Conservation (phyloP, 106 monocot genomes). For the Dendrobium officinale region DNA sequence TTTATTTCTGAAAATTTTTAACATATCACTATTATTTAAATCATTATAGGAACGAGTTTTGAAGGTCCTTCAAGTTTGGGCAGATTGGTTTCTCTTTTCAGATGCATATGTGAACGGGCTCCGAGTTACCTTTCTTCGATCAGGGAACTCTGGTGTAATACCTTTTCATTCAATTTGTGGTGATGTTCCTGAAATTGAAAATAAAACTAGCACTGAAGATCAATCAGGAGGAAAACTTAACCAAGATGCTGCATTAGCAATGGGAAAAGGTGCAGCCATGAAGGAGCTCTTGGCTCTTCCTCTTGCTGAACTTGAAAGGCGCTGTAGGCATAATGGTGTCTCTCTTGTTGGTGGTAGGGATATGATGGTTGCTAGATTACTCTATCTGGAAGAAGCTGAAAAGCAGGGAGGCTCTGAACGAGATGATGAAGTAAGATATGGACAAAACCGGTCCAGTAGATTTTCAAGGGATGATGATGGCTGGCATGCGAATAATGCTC, state of each 20-base stretch:
- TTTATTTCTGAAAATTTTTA: background rate
- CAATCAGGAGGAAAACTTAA: constrained; percentile 34
- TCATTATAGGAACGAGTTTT: constrained; percentile 80
- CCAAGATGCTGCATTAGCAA: constrained; percentile 90
- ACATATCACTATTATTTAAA: background rate
- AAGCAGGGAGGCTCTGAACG: constrained; percentile 58
- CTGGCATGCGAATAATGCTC: constrained; percentile 19
- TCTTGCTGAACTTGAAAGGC: constrained; percentile 83
- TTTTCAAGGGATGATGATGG: constrained; percentile 36
- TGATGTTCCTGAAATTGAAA: constrained; percentile 84
- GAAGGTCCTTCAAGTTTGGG: constrained; percentile 99
- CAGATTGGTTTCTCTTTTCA: constrained; percentile 98
- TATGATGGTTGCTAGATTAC: constrained; percentile 93
- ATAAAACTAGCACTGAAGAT: constrained; percentile 49
- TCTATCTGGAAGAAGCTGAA: constrained; percentile 94
- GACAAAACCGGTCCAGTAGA: constrained; percentile 23
- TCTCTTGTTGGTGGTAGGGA: constrained; percentile 91
- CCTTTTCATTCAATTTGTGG: constrained; percentile 87
- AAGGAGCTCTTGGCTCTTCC: constrained; percentile 82
- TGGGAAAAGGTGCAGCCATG: constrained; percentile 90
- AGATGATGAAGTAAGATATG: constrained; percentile 50
- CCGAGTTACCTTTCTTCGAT: constrained; percentile 81
- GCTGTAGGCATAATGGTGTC: constrained; percentile 92
- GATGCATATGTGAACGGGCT: constrained; percentile 95
- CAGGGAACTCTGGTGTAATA: constrained; percentile 77